These are phyloP conservation scores for Candida adriatica DNA, from an alignment of 805 yeast genomes.

Conservation along the genomic window DNA sequence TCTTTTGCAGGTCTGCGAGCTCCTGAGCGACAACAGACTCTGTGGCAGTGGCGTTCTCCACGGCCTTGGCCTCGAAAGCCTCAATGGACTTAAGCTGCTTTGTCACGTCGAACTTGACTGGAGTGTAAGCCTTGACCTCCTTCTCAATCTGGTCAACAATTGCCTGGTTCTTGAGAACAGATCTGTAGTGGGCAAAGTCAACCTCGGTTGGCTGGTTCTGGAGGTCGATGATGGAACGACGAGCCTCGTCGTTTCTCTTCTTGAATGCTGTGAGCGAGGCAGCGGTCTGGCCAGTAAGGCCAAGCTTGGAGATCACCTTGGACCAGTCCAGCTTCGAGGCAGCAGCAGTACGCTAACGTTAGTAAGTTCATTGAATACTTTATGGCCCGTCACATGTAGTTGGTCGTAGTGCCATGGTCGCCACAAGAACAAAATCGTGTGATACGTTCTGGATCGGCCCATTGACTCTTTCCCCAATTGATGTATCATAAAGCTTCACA, in stretches of 20 bases:
- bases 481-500: too few relatives aligned
- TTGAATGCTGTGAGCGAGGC: constrained; percentile 84
- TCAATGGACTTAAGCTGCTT: constrained; percentile 89
- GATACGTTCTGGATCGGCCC: too few relatives aligned
- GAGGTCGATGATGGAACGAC: constrained; percentile 68
- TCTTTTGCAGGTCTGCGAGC: constrained; percentile 76
- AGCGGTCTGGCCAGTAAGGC: constrained; percentile 90
- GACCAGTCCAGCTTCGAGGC: constrained; percentile 94
- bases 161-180: constrained; percentile 71
- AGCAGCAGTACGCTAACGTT: constrained; percentile 41
- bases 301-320: constrained; percentile 78
- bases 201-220: constrained; percentile 67
- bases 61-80: constrained; percentile 89
- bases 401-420: too few relatives aligned
- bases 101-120: constrained; percentile 78
- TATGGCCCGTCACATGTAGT: too few relatives aligned
- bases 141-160: constrained; percentile 76
- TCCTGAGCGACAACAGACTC: constrained; percentile 85
- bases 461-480: too few relatives aligned
- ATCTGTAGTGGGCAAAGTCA: constrained; percentile 77
- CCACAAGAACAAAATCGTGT: too few relatives aligned
- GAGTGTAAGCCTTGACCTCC: constrained; percentile 69
- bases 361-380: too few relatives aligned
- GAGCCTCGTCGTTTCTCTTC: constrained; percentile 98
- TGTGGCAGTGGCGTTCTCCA: constrained; percentile 91